Percentiles rank a stretch among this genome's conserved stretches.
Evolutionary conservation across 257 asterid species (phyloP).

Genomic region (Solanum sitiens): DNA sequence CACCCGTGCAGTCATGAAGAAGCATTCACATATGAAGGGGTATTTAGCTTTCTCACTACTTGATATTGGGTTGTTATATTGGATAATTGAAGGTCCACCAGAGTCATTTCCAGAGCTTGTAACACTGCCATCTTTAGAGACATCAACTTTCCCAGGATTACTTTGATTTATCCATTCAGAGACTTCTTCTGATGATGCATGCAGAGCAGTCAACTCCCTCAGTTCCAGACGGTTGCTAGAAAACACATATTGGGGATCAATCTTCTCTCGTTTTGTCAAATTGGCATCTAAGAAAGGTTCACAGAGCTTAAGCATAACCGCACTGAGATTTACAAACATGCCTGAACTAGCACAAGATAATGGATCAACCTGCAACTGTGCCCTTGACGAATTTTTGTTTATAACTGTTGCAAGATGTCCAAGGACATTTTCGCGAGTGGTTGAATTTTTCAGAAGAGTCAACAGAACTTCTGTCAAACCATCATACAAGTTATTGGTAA

Average conservation of each 20-base stretch:
- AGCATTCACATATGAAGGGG: constrained; percentile 92
- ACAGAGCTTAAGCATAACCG: constrained; percentile 82
- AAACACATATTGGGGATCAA: constrained; percentile 78
- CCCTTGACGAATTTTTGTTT: constrained; percentile 83
- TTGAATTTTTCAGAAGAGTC: constrained; percentile 69
- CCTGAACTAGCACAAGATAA: constrained; percentile 93
- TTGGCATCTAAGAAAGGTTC: constrained; percentile 89
- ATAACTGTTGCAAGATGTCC: constrained; percentile 78
- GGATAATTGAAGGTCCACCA: constrained; percentile 22
- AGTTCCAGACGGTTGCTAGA: constrained; percentile 58
- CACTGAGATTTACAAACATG: constrained; percentile 93
- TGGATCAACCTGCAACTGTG: constrained; percentile 90
- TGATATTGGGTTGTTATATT: constrained; percentile 17
- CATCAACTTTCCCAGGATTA: constrained; percentile 27
- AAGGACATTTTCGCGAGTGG: constrained; percentile 76
- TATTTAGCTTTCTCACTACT: constrained; percentile 39
- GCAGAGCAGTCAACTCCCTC: constrained; percentile 90
- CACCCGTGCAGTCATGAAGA: constrained; percentile 97
- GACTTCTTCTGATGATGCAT: constrained; percentile 91
- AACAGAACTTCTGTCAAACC: constrained; percentile 67
- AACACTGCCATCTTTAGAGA: constrained; percentile 17
- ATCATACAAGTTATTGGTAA: constrained; percentile 72
- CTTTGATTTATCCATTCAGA: constrained; percentile 57
- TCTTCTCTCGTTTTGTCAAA: constrained; percentile 75
- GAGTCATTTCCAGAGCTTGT: constrained; percentile 48